A percentile compares a stretch with the other conserved stretches of the same genome.
Evolutionary conservation across 441 rosid species (phyloP).

Genomic region (Gossypium trilobum): DNA sequence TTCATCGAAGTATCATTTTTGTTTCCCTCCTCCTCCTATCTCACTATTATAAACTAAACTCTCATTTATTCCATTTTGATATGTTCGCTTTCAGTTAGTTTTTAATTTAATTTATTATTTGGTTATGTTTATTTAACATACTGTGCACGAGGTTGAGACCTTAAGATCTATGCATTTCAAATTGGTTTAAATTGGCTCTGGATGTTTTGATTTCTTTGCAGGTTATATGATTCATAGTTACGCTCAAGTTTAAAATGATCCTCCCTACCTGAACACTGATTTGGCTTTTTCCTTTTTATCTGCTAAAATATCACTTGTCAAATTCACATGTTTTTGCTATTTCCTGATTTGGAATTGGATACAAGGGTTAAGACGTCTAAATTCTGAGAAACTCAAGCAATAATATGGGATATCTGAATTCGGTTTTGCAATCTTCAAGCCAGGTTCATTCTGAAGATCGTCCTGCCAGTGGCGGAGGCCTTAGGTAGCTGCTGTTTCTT

Average conservation of each 20-base stretch:
- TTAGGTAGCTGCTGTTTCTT: slow-evolving; percentile 39
- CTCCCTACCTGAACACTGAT: background rate
- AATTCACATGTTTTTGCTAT: slow-evolving; percentile 6
- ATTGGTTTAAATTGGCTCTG: background rate
- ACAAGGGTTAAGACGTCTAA: slow-evolving; percentile 3
- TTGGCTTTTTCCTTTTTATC: background rate
- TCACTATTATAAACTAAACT: background rate
- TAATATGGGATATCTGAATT: slow-evolving; percentile 71
- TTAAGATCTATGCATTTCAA: background rate
- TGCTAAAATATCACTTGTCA: background rate
- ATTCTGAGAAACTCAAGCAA: slow-evolving; percentile 17
- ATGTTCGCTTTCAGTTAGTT: background rate
- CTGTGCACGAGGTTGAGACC: background rate
- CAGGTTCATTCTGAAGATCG: slow-evolving; percentile 63
- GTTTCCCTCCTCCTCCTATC: background rate
- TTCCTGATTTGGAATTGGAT: slow-evolving; percentile 24
- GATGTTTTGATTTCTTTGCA: background rate
- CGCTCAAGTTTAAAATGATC: background rate
- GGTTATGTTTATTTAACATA: background rate
- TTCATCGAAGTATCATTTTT: slow-evolving; percentile 18
- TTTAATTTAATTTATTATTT: background rate
- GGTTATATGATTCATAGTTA: background rate
- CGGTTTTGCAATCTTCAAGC: slow-evolving; percentile 61
- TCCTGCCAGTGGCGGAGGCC: slow-evolving; percentile 84
- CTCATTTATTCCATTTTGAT: background rate